phyloP scores from a whole-genome alignment of 176 grass and related monocot species.

The Aegilops longissima region DNA sequence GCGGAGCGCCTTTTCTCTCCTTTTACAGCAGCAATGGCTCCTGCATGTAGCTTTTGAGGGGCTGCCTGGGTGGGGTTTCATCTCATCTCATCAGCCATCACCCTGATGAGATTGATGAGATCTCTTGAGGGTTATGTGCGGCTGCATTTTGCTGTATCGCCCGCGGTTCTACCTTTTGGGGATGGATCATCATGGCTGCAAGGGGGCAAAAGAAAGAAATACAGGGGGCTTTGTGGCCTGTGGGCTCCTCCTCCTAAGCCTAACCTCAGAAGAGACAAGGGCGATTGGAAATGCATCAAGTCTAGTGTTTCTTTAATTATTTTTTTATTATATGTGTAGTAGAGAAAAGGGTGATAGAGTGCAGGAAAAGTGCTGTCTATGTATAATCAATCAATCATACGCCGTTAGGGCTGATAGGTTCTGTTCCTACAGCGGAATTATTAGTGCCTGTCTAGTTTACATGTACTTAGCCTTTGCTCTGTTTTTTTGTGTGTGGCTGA shows the following conservation, averaged over 20 bases:
- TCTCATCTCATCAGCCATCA: not conserved
- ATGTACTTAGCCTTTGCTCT: not conserved
- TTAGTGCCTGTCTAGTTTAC: not conserved
- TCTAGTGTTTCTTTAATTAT: conserved; percentile 19
- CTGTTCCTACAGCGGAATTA: not conserved
- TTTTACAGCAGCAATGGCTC: not conserved
- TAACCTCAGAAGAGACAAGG: conserved; percentile 40
- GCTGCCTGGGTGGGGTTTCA: not conserved
- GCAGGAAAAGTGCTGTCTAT: conserved; percentile 18
- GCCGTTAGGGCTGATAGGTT: not conserved
- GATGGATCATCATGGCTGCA: not conserved
- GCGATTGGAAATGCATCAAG: conserved; percentile 14
- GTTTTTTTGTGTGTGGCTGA: not conserved
- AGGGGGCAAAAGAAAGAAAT: not conserved
- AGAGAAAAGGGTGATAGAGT: not conserved
- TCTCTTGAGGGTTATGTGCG: not conserved
- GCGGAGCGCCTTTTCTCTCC: not conserved
- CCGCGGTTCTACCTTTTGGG: conserved; percentile 19
- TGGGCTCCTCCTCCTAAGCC: not conserved
- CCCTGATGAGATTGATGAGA: conserved; percentile 12
- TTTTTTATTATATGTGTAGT: not conserved
- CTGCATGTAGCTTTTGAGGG: not conserved
- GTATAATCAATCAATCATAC: not conserved
- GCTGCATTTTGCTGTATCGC: conserved; percentile 14
- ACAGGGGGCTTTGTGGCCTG: not conserved